Base-by-base conservation (phyloP, 2,329 filamentous ascomycete genomes). In the Microcera coccophila region DNA sequence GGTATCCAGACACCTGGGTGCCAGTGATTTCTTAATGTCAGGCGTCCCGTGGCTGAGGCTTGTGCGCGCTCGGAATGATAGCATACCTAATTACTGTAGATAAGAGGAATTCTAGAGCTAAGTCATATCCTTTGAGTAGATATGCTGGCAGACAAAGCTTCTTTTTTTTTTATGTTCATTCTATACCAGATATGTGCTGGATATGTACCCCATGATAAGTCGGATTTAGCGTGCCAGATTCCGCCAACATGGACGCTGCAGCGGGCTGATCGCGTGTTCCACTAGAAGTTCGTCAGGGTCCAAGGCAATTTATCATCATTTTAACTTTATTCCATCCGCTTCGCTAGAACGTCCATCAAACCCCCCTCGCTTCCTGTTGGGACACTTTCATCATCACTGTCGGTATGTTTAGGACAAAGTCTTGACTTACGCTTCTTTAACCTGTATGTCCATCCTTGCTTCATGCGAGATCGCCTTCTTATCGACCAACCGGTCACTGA, bases 401-500 rank as follows among this genome's bases (percentile, higher is more conserved):
- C 43, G 17, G 44, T 44, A 15, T 41, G 26, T 28, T 29, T 12
- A 20, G 16, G 37, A 41, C 41, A 44, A 32, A n/a, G 41, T 29
- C 29, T 20, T 31, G 40, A 38, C 44, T 47, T 29, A 34, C 34
- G n/a, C n/a, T n/a, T n/a, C n/a, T n/a, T 43, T 22, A 31, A 31
- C 17, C 41, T 38, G 45, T 38, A 42, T 39, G 46, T 44, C 38
- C 47, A 47, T 38, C 45, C 41, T 45, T 58, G 53, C 55, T 57
- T 49, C 8, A 32, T 35, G 33, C 33, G 16, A 17, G 50, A 49
- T 49, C 35, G 36, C 29, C n/a, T 8, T 32, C 33, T 40, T 44
- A 43, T 47, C 36, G 39, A 38, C 55, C 50, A 53, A 58, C 52
- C 45, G 45, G 45, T 50, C 45, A 39, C 55, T 58, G 48, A 58